Evolutionary conservation across 164 flowering plant genomes (phyloP), one percentile per base, ranked within the genome.

Genomic region (Stephania japonica): DNA sequence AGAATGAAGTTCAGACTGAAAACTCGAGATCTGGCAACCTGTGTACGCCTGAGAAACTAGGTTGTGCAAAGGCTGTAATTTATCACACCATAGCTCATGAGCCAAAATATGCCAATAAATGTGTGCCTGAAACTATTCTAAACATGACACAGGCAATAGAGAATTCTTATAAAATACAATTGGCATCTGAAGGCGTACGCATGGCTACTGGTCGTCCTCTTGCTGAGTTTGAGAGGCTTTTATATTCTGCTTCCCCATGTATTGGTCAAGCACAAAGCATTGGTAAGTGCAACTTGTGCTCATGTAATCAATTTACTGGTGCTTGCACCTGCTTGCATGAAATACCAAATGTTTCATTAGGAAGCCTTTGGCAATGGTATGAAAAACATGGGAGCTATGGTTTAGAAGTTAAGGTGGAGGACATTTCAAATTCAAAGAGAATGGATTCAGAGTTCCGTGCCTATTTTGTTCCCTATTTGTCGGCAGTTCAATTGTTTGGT

Each of bases 401-500:
- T 1, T 73, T 91, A 75, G 89, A 88, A 86, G 84, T 91, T 26
- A 84, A 72, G 78, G 85, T 77, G 16, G 82, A 84, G 67, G 90
- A 84, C 68, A 75, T 19, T 73, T 77, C 53, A 63, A 79, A 75
- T 63, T 42, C 76, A 18, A 83, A 77, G 73, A 78, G 84, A 78
- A 59, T 77, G 70, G 86, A 87, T 19, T 68, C 68, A 32, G 71
- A 70, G 14, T 87, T 82, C 72, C 74, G 80, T 73, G 90, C 91
- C 38, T 86, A 91, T 79, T 91, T 88, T 86, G 91, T 85, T 64
- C 97, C 97, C 50, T 85, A 53, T 72, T 78, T 91, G 71, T 91
- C 97, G 61, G 97, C 92, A 59, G 78, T 91, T 79, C 97, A 91
- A 82, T 84, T 91, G 62, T 91, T 91, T 78, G 81, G 83, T 70